Percentiles rank a stretch among this genome's conserved stretches.
Conservation (phyloP, 148 eudicot genomes). For the Diospyros lotus region DNA sequence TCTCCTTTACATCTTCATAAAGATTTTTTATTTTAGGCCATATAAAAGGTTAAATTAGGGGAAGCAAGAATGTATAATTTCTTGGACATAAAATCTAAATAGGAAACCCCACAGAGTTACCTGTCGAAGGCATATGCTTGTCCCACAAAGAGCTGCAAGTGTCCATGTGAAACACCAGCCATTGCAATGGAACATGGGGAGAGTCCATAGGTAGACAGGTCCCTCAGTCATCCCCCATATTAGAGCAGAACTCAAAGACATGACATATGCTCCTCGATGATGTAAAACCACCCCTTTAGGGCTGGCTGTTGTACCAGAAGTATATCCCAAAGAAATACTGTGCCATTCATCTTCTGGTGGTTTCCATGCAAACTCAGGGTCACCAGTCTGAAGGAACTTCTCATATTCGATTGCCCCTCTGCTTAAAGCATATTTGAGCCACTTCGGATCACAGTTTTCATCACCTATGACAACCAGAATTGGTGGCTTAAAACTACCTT, state of each 20-base stretch:
- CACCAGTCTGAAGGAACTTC: conserved; percentile 71
- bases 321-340: conserved; percentile 83
- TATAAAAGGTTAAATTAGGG: neutral
- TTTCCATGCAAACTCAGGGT: conserved; percentile 73
- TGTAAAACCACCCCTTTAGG: conserved; percentile 95
- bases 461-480: conserved; percentile 75
- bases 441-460: conserved; percentile 61
- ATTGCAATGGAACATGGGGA: conserved; percentile 97
- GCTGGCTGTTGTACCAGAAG: conserved; percentile 95
- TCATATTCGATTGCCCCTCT: conserved; percentile 82
- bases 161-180: conserved; percentile 98
- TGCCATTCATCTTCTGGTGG: conserved; percentile 98
- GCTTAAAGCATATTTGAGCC: conserved; percentile 59
- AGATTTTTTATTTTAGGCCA: neutral
- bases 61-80: neutral
- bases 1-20: neutral
- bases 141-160: conserved; percentile 88
- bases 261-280: conserved; percentile 88
- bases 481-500: conserved; percentile 63
- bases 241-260: conserved; percentile 67
- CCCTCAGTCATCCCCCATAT: conserved; percentile 85
- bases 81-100: neutral
- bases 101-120: conserved; percentile 25
- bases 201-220: conserved; percentile 84
- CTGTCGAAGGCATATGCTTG: conserved; percentile 94